Base-by-base conservation (phyloP, 169 alveolate genomes). In the Plasmodium coatneyi region DNA sequence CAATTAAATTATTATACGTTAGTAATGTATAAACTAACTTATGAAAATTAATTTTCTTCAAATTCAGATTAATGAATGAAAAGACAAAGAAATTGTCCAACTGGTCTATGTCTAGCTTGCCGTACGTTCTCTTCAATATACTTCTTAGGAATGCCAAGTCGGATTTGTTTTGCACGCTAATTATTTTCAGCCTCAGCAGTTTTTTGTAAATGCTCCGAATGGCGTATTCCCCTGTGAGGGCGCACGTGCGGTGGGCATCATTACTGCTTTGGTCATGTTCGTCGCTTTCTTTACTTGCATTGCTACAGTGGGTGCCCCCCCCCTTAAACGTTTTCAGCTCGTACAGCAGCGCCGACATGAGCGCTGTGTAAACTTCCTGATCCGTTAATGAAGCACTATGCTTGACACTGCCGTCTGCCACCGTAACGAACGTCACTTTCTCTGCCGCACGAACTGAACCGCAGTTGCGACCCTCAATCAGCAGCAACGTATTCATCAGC, bases 11-110 rank as follows among this genome's bases (percentile, higher is more conserved):
- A 80, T 81, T 81, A 71, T 91, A 91, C 14, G 82, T 46, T 49
- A 80, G 49, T 22, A 91, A 72, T n/a, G 92, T 80, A 80, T 46
- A 91, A 28, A 91, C 72, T 71, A 91, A 91, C 82, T 91, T 91
- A 60, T 91, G 95, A 71, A 91, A 71, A 54, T 91, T 91, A 36
- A 91, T 91, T 91, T 91, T 81, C 3, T 81, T 72, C 43, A 91
- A 30, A 91, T 91, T 91, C 72, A 39, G 34, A 76, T 71, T 91
- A 52, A 91, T 70, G 74, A 91, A 81, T 81, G 95, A 91, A 71
- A 91, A 91, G 34, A 91, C 95, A 71, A 91, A 91, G 71, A 28
- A 81, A 41, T 78, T 39, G 28, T 91, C 84, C 54, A 91, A 71
- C 74, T 81, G 70, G 7, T 66, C 60, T 1, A 91, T 22, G 82